Conservation (phyloP, 495 filamentous ascomycete genomes). For the Usnea hakonensis region DNA sequence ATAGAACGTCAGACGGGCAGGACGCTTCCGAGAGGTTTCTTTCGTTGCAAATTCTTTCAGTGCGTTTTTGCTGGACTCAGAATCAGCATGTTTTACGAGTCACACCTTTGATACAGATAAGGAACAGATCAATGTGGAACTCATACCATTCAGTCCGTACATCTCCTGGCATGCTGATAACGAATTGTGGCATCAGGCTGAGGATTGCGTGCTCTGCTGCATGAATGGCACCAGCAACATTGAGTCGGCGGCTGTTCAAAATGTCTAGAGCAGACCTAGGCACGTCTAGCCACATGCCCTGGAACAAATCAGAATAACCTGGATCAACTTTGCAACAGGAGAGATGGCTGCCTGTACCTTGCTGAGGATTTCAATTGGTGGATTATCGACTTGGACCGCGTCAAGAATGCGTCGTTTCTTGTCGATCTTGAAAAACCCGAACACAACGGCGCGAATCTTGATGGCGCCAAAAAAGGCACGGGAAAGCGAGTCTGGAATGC, state of each 20-base stretch:
- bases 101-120: not conserved
- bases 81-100: not conserved
- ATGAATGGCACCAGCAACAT: conserved; percentile 86
- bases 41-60: conserved; percentile 73
- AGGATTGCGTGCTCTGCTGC: conserved; percentile 89
- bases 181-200: conserved; percentile 79
- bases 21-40: conserved; percentile 69
- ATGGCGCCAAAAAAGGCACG: conserved; percentile 80
- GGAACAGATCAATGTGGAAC: not conserved
- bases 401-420: conserved; percentile 76
- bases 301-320: not conserved
- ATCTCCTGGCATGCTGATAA: conserved; percentile 77
- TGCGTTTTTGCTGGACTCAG: conserved; percentile 46
- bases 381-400: conserved; percentile 87
- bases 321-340: not conserved
- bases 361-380: conserved; percentile 71
- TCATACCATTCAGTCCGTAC: conserved; percentile 76
- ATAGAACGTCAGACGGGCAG: conserved; percentile 87
- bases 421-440: conserved; percentile 95
- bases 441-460: conserved; percentile 74
- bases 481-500: conserved; percentile 47
- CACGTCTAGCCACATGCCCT: conserved; percentile 83
- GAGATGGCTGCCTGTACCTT: conserved; percentile 47
- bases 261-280: conserved; percentile 72
- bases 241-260: conserved; percentile 59